Base-by-base conservation (phyloP, 2,329 filamentous ascomycete genomes). In the Cyphellophora europaea region DNA sequence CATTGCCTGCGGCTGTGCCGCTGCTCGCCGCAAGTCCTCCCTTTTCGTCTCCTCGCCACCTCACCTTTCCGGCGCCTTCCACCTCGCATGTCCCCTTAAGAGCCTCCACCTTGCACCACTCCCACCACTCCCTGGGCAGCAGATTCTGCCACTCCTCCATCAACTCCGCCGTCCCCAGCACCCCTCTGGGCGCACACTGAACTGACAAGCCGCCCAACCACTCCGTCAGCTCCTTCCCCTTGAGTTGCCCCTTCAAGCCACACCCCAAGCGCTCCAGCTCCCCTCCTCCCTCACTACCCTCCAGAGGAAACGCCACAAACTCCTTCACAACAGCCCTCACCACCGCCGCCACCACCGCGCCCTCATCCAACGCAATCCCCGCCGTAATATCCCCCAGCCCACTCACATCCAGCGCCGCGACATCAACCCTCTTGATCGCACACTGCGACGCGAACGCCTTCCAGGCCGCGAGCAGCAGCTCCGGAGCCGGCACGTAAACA, bases 101-200 rank as follows among this genome's bases (percentile, higher is more conserved):
- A n/a, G n/a, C n/a, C 8, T 25, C 21, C 8, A 25, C 8, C 21
- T 25, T 25, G 21, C 21, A 25, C 21, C 61, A 52, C 10, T 39
- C 38, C 36, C 59, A 56, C 62, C 62, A 65, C 18, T 53, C 38
- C 37, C 65, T 62, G n/a, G 61, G 62, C 23, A 64, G 48, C 33
- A 54, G 51, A 39, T 65, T 59, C 39, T 56, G 62, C 62, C 62
- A 65, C 8, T 47, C 45, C 30, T 25, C 21, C 21, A 8, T n/a
- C 21, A 25, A 25, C n/a, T 25, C 21, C 21, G 8, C 21, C 21
- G 8, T 25, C n/a, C 21, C n/a, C 21, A 25, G n/a, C 8, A 8
- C 21, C n/a, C n/a, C 8, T n/a, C n/a, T n/a, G 21, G 8, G 8
- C 8, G 21, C 21, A 25, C 21, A 25, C 21, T 8, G 8, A 8